Conservation (phyloP, 495 filamentous ascomycete species). For the Copromyces sp. region DNA sequence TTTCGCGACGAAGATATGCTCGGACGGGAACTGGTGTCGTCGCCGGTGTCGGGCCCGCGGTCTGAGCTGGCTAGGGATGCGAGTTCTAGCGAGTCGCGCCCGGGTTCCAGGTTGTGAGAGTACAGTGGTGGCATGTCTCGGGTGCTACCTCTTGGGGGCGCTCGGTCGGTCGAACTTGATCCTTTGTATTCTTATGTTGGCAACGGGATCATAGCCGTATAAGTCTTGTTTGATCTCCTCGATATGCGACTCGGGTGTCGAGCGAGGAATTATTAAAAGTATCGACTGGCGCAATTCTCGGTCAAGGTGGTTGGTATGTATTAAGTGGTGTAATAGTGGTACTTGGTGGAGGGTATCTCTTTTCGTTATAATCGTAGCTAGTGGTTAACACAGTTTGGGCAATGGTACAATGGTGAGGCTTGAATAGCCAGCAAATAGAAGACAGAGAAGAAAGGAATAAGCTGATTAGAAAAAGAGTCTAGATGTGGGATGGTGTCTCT, state of each 20-base stretch:
- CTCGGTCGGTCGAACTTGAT: neutral
- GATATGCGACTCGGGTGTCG: neutral
- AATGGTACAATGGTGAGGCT: neutral
- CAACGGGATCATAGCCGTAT: neutral
- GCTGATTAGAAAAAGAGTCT: neutral
- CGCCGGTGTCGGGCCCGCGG: constrained; percentile 46
- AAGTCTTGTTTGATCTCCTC: neutral
- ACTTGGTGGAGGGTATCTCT: neutral
- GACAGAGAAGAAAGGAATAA: neutral
- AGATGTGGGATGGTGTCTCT: neutral
- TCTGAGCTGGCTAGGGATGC: constrained; percentile 85
- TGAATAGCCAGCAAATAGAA: neutral
- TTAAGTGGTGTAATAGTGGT: neutral
- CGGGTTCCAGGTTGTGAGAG: constrained; percentile 35
- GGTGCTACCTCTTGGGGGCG: neutral
- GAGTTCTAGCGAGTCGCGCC: constrained; percentile 91
- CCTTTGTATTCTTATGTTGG: neutral
- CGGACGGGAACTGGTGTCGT: constrained; percentile 59
- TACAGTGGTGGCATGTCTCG: constrained; percentile 34
- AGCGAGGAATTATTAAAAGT: neutral
- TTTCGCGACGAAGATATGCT: constrained; percentile 86
- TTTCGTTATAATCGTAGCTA: neutral
- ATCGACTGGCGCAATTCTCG: neutral
- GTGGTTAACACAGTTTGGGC: neutral
- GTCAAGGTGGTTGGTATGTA: neutral